Base-by-base conservation (phyloP, 2,329 filamentous ascomycete genomes). In the Graphiopsis chlorocephala region DNA sequence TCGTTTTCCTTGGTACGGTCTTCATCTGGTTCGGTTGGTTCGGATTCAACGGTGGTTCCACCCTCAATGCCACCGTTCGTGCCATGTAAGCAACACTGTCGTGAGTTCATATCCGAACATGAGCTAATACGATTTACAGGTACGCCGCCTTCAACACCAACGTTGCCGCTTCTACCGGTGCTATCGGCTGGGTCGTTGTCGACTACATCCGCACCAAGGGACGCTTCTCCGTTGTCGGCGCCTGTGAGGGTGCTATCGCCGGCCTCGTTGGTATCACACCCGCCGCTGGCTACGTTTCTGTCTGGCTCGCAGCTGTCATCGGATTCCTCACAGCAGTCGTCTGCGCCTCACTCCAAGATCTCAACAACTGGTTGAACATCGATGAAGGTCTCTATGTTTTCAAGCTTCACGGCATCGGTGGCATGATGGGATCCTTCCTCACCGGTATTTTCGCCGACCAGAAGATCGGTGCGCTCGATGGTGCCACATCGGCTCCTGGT, bases 21-120 rank as follows among this genome's bases (percentile, higher is more conserved):
- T 78, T 89, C 47, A 88, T 89, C 66, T 89, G 86, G 86, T 87
- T 88, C 66, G 86, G 84, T 2, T 86, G 84, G 84, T 83, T 85
- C 66, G 84, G 84, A 1, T 86, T 86, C 74, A 86, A 86, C 72
- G 84, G 84, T 52, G 84, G 84, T 15, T 84, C 81, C 4, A 81
- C 82, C 23, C 78, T 86, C 25, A 84, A 83, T 69, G 82, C 78
- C 17, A 81, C 80, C 26, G 73, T 86, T 42, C 82, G 85, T 56
- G 80, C 82, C 26, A 83, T 85, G 78, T 61, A 50, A 61, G 58
- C 11, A 31, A 20, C 17, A 7, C 15, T 20, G 1, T 17, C 4
- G 2, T 8, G 10, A n/a, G 14, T 10, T 2, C 8, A 12, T 3
- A 11, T n/a, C 26, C 17, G 12, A 53, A 28, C 8, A 3, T 20